These are phyloP conservation scores for Magnaporthiopsis incrustans DNA, from an alignment of 2,329 filamentous ascomycete genomes.

Conservation along the genomic window DNA sequence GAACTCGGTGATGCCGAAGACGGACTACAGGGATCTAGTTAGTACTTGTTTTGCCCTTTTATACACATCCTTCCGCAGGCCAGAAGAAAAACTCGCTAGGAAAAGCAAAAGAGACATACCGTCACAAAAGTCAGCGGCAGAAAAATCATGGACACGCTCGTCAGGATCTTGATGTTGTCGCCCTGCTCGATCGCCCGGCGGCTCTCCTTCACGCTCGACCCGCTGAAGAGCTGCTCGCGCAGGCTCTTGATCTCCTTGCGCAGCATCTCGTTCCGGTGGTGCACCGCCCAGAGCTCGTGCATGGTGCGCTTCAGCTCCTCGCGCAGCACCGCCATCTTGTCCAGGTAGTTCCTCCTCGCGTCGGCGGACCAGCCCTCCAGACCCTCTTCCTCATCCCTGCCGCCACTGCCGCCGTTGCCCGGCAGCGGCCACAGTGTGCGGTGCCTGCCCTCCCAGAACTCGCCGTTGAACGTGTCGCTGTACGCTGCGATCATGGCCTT, in stretches of 20 bases:
- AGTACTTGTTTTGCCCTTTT: neutral
- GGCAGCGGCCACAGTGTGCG: constrained; percentile 44
- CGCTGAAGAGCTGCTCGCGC: constrained; percentile 54
- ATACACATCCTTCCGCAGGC: no score
- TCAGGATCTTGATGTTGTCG: constrained; percentile 52
- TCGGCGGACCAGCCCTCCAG: constrained; percentile 24
- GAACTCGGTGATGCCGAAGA: constrained; percentile 46
- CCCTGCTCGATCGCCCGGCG: constrained; percentile 56
- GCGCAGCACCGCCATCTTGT: constrained; percentile 36
- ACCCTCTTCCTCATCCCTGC: constrained; percentile 23
- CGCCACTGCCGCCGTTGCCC: no score
- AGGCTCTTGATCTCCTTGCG: constrained; percentile 47
- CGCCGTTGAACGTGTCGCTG: constrained; percentile 47
- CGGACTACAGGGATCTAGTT: constrained; percentile 25
- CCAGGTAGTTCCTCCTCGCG: constrained; percentile 37
- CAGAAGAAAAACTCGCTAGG: no score
- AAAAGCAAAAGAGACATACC: no score
- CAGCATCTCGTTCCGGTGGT: constrained; percentile 43
- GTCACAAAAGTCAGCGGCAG: constrained; percentile 55
- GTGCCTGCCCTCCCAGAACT: constrained; percentile 49
- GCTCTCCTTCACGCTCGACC: constrained; percentile 54
- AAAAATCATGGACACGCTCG: constrained; percentile 53
- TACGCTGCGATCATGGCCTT: constrained; percentile 50
- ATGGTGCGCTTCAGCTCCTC: constrained; percentile 44
- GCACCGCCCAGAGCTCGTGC: constrained; percentile 35